These are phyloP conservation scores for Mucor sp. DNA, from an alignment of 371 early-diverging fungal genomes.

Conservation along the genomic window DNA sequence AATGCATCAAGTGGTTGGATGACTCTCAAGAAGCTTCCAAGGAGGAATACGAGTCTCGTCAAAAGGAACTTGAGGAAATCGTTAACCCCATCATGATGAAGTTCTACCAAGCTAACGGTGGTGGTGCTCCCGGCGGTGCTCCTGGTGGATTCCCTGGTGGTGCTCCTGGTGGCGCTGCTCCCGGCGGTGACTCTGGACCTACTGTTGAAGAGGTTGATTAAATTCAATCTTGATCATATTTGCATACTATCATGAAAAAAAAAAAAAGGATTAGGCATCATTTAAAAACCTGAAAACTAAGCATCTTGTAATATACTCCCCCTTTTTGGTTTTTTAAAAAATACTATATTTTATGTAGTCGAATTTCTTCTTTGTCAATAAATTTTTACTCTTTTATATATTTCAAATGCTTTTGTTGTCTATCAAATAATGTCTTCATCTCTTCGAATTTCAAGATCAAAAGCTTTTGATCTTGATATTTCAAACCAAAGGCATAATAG, in stretches of 20 bases:
- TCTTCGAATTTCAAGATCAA: not conserved
- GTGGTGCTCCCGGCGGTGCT: conserved; percentile 63
- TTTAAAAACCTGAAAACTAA: not conserved
- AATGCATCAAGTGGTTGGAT: conserved; percentile 88
- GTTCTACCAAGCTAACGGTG: conserved; percentile 61
- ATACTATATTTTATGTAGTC: not conserved
- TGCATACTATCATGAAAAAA: conserved; percentile 2
- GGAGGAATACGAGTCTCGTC: conserved; percentile 86
- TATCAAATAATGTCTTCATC: no score
- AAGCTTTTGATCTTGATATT: no score
- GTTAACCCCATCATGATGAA: conserved; percentile 90
- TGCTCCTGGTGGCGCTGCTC: conserved; percentile 68
- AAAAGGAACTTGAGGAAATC: conserved; percentile 85
- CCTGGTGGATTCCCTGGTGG: conserved; percentile 73
- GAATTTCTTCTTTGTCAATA: not conserved
- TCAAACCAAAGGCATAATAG: no score
- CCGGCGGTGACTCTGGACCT: conserved; percentile 67
- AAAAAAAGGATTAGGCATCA: not conserved
- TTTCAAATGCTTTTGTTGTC: not conserved
- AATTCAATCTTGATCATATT: conserved; percentile 8
- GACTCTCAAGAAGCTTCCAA: conserved; percentile 82
- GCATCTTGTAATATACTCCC: conserved; percentile 4
- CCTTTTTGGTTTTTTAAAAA: not conserved
- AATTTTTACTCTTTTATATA: not conserved
- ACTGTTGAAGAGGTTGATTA: conserved; percentile 55